A percentile compares a stretch with the other conserved stretches of the same genome.
These are phyloP conservation scores for Diaporthe batatas DNA, from an alignment of 2,329 filamentous ascomycete genomes.

Conservation along the genomic window DNA sequence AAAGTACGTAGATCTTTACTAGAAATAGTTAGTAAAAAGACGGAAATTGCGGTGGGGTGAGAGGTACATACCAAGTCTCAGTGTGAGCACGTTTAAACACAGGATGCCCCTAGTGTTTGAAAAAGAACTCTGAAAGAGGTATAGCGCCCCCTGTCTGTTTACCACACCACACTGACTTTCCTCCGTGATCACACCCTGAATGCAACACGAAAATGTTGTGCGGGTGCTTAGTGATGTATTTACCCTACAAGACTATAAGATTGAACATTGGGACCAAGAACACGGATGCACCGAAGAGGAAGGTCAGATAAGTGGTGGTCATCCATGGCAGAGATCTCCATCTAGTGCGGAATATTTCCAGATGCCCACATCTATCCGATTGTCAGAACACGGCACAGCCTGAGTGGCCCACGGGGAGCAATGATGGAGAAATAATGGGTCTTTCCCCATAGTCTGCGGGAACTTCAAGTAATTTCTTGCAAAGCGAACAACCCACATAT, in stretches of 20 bases:
- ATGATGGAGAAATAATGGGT: background rate
- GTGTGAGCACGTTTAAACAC: no score
- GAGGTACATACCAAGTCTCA: no score
- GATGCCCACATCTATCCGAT: conserved; percentile 1
- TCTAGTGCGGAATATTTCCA: conserved; percentile 24
- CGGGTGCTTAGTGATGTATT: background rate
- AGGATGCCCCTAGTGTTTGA: no score
- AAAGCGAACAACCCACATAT: conserved; percentile 3
- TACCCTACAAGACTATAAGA: no score
- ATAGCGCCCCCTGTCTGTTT: no score
- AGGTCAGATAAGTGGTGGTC: conserved; percentile 1
- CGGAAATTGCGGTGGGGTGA: no score
- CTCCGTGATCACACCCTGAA: no score
- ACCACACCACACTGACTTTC: no score
- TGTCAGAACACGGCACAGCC: background rate
- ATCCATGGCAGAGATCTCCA: background rate
- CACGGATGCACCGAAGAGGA: background rate
- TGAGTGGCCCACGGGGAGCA: background rate
- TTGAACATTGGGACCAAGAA: background rate
- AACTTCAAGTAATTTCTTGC: background rate
- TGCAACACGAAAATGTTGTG: background rate
- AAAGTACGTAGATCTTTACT: no score
- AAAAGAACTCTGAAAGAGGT: no score
- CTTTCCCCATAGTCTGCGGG: conserved; percentile 14
- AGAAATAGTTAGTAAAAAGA: no score